Evolutionary conservation across 441 rosid genomes (phyloP).

Genomic region (Pelargonium cotyledonis): DNA sequence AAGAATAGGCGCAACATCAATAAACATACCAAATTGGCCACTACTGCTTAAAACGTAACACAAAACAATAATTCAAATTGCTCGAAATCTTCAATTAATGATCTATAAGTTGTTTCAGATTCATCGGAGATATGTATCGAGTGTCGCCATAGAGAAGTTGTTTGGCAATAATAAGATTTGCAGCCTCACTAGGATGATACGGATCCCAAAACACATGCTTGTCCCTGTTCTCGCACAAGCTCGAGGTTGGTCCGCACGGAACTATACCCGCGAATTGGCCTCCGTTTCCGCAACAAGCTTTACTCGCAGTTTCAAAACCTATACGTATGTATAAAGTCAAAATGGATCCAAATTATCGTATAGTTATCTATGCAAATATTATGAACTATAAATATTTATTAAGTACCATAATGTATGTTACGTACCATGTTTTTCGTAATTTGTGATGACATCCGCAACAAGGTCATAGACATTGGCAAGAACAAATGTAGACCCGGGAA

Average conservation of each 20-base stretch:
- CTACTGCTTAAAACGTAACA: no score
- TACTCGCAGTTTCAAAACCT: constrained; percentile 72
- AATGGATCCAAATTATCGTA: no score
- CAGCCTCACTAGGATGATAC: constrained; percentile 93
- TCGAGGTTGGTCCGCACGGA: constrained; percentile 90
- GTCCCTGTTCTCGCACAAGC: constrained; percentile 48
- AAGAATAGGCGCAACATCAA: no score
- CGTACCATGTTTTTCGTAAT: constrained; percentile 60
- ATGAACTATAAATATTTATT: no score
- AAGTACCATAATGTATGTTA: background rate
- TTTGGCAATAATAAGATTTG: constrained; percentile 64
- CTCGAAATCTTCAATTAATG: constrained; percentile 22
- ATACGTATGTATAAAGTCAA: background rate
- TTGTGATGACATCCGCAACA: constrained; percentile 75
- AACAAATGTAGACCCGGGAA: constrained; percentile 61
- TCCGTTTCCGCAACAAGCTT: constrained; percentile 85
- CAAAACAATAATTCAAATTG: no score
- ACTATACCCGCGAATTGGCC: constrained; percentile 84
- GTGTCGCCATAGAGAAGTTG: constrained; percentile 57
- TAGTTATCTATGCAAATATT: no score
- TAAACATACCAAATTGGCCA: no score
- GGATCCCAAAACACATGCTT: constrained; percentile 96
- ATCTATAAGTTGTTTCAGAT: constrained; percentile 64
- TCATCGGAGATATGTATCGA: constrained; percentile 53
- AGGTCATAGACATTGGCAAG: constrained; percentile 63